These are phyloP conservation scores for Halophytophthora batemanensis DNA, from an alignment of 352 stramenopile genomes.

Conservation along the genomic window DNA sequence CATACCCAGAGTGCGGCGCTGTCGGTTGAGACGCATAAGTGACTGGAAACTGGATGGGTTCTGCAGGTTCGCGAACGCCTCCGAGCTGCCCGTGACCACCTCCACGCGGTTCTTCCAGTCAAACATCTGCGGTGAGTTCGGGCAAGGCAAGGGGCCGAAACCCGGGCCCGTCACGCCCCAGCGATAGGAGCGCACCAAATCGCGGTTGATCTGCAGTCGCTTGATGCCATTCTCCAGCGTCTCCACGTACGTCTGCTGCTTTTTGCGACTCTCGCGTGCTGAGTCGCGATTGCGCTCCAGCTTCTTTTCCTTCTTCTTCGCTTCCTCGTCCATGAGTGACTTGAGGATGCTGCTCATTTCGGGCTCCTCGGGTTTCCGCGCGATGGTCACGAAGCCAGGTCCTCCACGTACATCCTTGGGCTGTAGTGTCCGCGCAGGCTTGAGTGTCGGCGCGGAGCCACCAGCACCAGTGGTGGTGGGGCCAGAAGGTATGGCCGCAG, in stretches of 20 bases:
- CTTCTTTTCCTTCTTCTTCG: slow-evolving; percentile 89
- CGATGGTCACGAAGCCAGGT: slow-evolving; percentile 72
- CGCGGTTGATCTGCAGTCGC: slow-evolving; percentile 78
- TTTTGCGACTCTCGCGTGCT: slow-evolving; percentile 77
- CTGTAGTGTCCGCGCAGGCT: slow-evolving; percentile 33
- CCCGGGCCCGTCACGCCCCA: slow-evolving; percentile 62
- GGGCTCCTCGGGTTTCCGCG: slow-evolving; percentile 73
- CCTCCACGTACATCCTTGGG: slow-evolving; percentile 37
- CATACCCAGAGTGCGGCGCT: slow-evolving; percentile 58
- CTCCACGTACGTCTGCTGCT: slow-evolving; percentile 88
- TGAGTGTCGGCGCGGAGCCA: slow-evolving; percentile 18
- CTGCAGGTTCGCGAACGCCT: slow-evolving; percentile 66
- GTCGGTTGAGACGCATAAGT: slow-evolving; percentile 72
- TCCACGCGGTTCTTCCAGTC: slow-evolving; percentile 63
- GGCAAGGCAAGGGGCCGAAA: slow-evolving; percentile 37
- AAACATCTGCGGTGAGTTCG: slow-evolving; percentile 48
- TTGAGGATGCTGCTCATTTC: slow-evolving; percentile 86
- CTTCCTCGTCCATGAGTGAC: slow-evolving; percentile 83
- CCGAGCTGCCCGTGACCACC: slow-evolving; percentile 61
- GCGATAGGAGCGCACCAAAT: slow-evolving; percentile 64
- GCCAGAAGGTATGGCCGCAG: slow-evolving; percentile 4
- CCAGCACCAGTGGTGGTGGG: slow-evolving; percentile 5
- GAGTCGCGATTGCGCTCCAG: slow-evolving; percentile 87
- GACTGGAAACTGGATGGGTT: slow-evolving; percentile 65
- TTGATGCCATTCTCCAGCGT: slow-evolving; percentile 86